phyloP scores from a whole-genome alignment of 768 basidiomycete species.

The Tricholoma hemisulphureum region DNA sequence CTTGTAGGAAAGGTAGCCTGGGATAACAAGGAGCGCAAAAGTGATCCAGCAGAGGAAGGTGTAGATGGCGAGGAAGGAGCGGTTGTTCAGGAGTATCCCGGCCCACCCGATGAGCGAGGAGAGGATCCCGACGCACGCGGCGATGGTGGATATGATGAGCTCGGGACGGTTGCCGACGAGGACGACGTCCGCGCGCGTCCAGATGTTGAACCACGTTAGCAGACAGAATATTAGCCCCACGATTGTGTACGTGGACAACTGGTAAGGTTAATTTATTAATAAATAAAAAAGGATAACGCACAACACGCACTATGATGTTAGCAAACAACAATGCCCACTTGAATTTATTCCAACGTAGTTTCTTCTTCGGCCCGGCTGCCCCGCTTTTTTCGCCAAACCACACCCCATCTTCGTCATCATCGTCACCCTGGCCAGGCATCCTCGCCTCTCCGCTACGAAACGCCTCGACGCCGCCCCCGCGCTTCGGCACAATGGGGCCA shows the following conservation, averaged over 20 bases:
- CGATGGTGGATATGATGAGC: constrained; percentile 68
- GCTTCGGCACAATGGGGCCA: constrained; percentile 48
- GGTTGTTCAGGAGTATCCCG: constrained; percentile 84
- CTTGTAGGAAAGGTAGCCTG: constrained; percentile 80
- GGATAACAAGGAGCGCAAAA: constrained; percentile 68
- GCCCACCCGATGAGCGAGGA: constrained; percentile 77
- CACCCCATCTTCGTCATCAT: background rate
- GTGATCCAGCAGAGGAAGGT: constrained; percentile 75
- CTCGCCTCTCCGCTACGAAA: constrained; percentile 51
- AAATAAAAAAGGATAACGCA: background rate
- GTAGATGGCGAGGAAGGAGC: constrained; percentile 77
- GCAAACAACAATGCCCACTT: constrained; percentile 77
- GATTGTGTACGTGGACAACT: constrained; percentile 59
- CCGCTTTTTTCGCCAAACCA: constrained; percentile 27
- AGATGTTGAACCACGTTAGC: constrained; percentile 78
- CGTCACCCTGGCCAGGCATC: constrained; percentile 37
- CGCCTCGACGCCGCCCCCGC: constrained; percentile 50
- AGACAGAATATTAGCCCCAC: constrained; percentile 61
- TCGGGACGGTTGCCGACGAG: constrained; percentile 66
- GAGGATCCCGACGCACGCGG: constrained; percentile 56
- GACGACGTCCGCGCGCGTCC: constrained; percentile 63
- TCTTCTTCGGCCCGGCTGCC: background rate
- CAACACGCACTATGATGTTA: constrained; percentile 46
- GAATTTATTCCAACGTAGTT: constrained; percentile 46
- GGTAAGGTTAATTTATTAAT: constrained; percentile 1